Percentiles rank a stretch among this genome's conserved stretches.
Evolutionary conservation across 805 yeast species (phyloP).

Genomic region (Candida saitoana): DNA sequence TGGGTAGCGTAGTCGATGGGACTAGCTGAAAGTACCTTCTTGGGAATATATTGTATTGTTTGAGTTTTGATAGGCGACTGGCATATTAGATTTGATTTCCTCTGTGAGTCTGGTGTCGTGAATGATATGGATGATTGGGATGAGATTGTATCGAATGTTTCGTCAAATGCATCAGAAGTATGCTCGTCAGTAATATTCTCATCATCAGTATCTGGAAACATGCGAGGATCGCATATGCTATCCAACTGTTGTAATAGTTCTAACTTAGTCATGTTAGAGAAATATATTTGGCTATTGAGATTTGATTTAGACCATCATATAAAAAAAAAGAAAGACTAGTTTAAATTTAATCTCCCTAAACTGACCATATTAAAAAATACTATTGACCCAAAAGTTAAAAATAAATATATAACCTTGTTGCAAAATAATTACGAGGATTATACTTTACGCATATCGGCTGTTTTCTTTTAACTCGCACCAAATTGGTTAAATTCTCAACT

Average conservation of each 20-base stretch:
- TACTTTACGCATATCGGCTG: not conserved
- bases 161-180: not conserved
- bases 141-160: not conserved
- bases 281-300: not conserved
- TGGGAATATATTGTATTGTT: not conserved
- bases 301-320: not conserved
- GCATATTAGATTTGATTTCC: not conserved
- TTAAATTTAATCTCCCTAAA: not conserved
- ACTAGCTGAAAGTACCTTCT: not conserved
- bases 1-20: not conserved
- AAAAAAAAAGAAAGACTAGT: not conserved
- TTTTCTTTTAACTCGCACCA: not conserved
- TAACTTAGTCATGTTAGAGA: not conserved
- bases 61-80: not conserved
- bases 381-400: too few species aligned
- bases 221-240: not conserved
- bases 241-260: not conserved
- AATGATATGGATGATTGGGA: slow-evolving; percentile 2
- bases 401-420: too few species aligned
- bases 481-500: not conserved
- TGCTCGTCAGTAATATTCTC: not conserved
- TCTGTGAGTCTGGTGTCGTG: not conserved
- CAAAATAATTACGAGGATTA: too few species aligned
- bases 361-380: not conserved
- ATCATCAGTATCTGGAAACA: slow-evolving; percentile 4